These are phyloP conservation scores for Sporobolomyces phaffii DNA, from an alignment of 768 basidiomycete species.

Conservation along the genomic window DNA sequence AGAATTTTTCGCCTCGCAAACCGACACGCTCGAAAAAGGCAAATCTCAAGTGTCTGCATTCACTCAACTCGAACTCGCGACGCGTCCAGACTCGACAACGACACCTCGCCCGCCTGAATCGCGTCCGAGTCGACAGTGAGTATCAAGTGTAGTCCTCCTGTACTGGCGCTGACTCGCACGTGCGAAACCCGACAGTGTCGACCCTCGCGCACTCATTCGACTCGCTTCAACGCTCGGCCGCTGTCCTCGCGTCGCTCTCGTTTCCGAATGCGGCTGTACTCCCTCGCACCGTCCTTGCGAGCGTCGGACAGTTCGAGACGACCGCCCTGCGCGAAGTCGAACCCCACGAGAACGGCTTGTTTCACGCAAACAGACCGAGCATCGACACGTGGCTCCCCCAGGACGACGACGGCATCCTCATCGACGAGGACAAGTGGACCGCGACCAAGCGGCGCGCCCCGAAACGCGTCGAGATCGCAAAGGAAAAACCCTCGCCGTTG, in stretches of 20 bases:
- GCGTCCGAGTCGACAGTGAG: too few relatives aligned
- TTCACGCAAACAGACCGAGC: slow-evolving; percentile 2
- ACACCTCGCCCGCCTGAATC: too few relatives aligned
- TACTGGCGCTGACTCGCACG: too few relatives aligned
- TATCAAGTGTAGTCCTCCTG: too few relatives aligned
- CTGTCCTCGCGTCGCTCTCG: slow-evolving; percentile 16
- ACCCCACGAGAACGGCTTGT: slow-evolving; percentile 35
- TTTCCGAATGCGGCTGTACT: slow-evolving; percentile 17
- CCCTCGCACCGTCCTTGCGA: slow-evolving; percentile 23
- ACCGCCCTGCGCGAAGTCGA: slow-evolving; percentile 33
- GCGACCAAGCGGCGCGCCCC: slow-evolving; percentile 31
- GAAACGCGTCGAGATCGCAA: not conserved
- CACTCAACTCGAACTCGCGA: not conserved
- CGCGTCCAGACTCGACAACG: not conserved
- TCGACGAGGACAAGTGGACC: slow-evolving; percentile 11
- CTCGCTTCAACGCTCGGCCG: slow-evolving; percentile 10
- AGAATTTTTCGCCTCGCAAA: not conserved
- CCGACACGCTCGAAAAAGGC: not conserved
- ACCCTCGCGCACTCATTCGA: slow-evolving; percentile 13
- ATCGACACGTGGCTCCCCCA: not conserved
- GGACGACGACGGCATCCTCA: not conserved
- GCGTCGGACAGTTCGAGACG: slow-evolving; percentile 28
- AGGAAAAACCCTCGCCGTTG: slow-evolving; percentile 19
- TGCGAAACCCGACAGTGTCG: slow-evolving; percentile 1
- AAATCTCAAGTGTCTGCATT: not conserved